Conservation (phyloP, 306 rosid species). For the Dryas alaskensis region DNA sequence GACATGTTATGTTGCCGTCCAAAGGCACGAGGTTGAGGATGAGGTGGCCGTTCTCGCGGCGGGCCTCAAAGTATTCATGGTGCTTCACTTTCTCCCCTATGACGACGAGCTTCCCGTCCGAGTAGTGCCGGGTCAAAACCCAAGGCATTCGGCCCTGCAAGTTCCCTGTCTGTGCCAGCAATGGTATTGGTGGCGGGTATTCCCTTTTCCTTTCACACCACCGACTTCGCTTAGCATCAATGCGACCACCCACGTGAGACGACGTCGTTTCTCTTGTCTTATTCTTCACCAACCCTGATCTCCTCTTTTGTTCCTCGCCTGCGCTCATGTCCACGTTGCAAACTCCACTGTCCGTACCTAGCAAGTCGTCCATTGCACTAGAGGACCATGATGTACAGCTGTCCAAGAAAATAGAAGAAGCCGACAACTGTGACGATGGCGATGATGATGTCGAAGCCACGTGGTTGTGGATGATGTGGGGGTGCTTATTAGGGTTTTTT, state of each 20-base stretch:
- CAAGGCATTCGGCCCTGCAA: conserved; percentile 33
- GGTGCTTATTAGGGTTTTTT: background rate
- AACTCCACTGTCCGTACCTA: conserved; percentile 72
- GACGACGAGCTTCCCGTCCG: conserved; percentile 42
- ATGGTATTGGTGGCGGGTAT: conserved; percentile 51
- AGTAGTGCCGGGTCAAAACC: conserved; percentile 36
- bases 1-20: conserved; percentile 8
- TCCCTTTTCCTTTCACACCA: conserved; percentile 6
- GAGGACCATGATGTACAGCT: conserved; percentile 7
- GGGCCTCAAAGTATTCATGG: conserved; percentile 34
- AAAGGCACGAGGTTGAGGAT: conserved; percentile 28
- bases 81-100: conserved; percentile 30
- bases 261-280: too few species aligned
- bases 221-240: background rate
- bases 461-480: conserved; percentile 30
- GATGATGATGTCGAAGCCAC: background rate
- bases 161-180: conserved; percentile 28
- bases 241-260: background rate
- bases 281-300: background rate
- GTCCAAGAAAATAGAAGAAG: background rate
- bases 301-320: background rate
- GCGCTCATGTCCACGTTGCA: conserved; percentile 21
- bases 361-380: conserved; percentile 37
- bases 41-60: conserved; percentile 50
- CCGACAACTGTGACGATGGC: background rate